Conservation (phyloP, 2,329 filamentous ascomycete genomes). For the Cryphonectria nitschkei region DNA sequence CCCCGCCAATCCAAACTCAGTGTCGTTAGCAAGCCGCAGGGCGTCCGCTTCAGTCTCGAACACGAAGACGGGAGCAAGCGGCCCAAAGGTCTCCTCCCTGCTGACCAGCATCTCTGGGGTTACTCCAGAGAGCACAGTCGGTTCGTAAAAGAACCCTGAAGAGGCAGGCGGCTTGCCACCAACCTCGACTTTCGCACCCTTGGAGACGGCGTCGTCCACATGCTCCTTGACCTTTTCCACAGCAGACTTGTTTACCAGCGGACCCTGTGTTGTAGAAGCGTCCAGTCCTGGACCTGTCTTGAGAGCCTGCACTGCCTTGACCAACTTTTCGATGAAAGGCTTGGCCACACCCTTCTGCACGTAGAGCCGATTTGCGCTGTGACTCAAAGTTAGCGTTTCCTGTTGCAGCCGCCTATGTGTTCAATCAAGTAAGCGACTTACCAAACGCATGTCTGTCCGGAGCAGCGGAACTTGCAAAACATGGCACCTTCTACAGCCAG, state of each 20-base stretch:
- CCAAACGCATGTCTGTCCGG: constrained; percentile 67
- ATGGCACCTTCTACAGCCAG: constrained; percentile 58
- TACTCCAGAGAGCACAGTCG: neutral
- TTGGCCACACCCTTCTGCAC: neutral
- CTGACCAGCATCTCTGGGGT: neutral
- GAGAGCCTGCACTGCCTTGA: neutral
- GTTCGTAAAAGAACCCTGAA: neutral
- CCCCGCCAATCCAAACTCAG: neutral
- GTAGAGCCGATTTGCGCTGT: neutral
- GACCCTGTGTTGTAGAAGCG: neutral
- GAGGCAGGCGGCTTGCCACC: constrained; percentile 52
- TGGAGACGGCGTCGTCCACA: constrained; percentile 29
- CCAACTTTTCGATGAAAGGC: neutral
- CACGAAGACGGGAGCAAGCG: neutral
- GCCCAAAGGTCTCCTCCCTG: neutral
- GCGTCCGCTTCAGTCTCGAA: neutral
- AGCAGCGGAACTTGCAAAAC: constrained; percentile 36
- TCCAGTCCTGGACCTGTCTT: neutral
- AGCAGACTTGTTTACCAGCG: constrained; percentile 7
- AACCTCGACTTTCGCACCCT: constrained; percentile 31
- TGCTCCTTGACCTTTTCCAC: constrained; percentile 31
- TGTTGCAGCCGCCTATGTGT: neutral
- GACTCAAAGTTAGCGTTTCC: too few relatives aligned
- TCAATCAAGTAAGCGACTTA: neutral
- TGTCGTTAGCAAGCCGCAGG: neutral